Conservation (phyloP, 2,329 filamentous ascomycete species). For the Elsinoe necatrix region DNA sequence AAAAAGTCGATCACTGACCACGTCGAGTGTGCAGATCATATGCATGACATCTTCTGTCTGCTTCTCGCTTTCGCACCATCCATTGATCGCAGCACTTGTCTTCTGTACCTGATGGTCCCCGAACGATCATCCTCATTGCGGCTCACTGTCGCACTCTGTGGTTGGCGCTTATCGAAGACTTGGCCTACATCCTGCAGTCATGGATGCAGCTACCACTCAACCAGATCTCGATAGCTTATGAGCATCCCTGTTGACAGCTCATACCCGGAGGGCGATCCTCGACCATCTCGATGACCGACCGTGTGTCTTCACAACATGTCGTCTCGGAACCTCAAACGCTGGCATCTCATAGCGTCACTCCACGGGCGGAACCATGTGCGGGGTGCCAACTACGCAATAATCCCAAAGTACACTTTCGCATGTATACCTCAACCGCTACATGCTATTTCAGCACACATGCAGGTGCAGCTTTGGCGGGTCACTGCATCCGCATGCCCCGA, state of each 20-base stretch:
- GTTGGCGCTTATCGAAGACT: neutral
- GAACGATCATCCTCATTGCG: neutral
- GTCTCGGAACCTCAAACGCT: neutral
- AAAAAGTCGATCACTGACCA: neutral
- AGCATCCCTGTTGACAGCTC: neutral
- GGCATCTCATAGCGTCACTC: neutral
- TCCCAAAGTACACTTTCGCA: neutral
- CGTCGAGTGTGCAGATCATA: neutral
- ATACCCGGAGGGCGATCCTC: neutral
- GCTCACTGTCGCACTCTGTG: neutral
- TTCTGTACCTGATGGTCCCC: neutral
- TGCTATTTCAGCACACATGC: neutral
- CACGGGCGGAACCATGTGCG: neutral
- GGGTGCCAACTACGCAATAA: neutral
- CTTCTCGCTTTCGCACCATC: neutral
- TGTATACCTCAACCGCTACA: neutral
- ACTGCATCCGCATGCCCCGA: neutral
- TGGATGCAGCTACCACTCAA: neutral
- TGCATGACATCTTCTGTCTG: neutral
- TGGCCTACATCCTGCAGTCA: neutral
- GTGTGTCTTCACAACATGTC: neutral
- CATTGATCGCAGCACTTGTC: neutral
- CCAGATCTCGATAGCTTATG: neutral
- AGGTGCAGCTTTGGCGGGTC: neutral
- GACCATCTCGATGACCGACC: conserved; percentile 1